Conservation (phyloP, 164 flowering plant genomes). For the Annona squamosa region DNA sequence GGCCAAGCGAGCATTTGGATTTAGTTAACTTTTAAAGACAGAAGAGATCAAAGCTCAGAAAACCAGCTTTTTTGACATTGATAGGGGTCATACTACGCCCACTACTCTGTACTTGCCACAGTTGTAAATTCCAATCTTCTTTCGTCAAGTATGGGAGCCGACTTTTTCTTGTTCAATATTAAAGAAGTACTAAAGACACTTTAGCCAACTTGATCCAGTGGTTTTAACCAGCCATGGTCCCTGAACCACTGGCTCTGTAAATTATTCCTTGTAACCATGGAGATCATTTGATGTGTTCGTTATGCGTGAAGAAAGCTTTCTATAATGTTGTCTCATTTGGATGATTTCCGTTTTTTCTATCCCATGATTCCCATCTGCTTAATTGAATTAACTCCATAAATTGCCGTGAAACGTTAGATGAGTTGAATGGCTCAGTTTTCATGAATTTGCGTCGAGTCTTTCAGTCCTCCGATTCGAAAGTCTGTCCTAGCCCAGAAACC, state of each 20-base stretch:
- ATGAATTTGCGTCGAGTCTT: no score
- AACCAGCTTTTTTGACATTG: background rate
- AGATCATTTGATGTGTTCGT: no score
- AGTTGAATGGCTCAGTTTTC: no score
- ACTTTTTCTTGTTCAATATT: background rate
- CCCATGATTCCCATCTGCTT: background rate
- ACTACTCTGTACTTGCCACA: background rate
- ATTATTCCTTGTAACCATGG: background rate
- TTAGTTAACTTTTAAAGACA: constrained; percentile 1
- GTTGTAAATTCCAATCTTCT: background rate
- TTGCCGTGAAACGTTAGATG: background rate
- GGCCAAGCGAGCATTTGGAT: constrained; percentile 47
- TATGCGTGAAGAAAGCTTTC: no score
- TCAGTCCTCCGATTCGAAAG: no score
- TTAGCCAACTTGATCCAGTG: no score
- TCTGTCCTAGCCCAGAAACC: no score
- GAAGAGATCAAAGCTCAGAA: background rate
- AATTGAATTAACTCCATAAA: background rate
- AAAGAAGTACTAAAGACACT: no score
- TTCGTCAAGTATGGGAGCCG: background rate
- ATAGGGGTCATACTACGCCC: background rate
- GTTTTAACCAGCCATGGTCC: no score
- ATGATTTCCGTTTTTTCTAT: background rate
- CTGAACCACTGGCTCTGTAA: no score
- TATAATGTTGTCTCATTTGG: background rate